Evolutionary conservation across 1,284 basidiomycete genomes (phyloP), one percentile per base, ranked within the genome.

Genomic region (Fomitopsis palustris): DNA sequence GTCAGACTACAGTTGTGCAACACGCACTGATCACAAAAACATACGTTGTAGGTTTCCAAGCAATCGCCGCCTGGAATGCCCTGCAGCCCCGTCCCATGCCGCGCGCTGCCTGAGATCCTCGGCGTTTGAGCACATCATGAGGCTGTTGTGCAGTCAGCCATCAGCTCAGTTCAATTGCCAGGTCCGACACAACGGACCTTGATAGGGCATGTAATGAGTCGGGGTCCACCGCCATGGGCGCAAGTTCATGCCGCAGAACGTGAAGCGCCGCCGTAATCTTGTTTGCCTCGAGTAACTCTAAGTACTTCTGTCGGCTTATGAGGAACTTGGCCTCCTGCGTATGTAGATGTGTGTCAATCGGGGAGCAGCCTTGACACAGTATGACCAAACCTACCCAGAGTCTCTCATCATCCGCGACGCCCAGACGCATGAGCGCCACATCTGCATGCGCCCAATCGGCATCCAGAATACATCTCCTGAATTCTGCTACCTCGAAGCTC

Each of bases 231-330:
- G 88, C 85, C 55, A 92, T 73, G 49, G 92, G 90, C 1, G 95
- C 92, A 31, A 99, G 78, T 70, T 96, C 94, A 63, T 90, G 87
- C 55, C 96, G 85, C 53, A 99, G 78, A 4, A 97, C 90, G 41
- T 88, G 83, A 41, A 99, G 77, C 10, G 97, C 96, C 65, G 85
- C 83, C 56, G 92, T 92, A 12, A 87, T 90, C 74, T 90, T 88
- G 62, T 85, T 83, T 2, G 85, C 81, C 69, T 98, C 96, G 53
- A 99, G 80, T n/a, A 93, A 80, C 71, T 99, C 96, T 45, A 99
- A 82, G 73, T 98, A 99, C 76, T 97, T 96, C 81, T 99, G 96
- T 75, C 92, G 90, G 60, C 89, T 88, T 59, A 99, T 90, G 63
- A 96, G 78, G 74, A 96, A 97, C 63, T 82, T 87, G 21, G 92